Base-by-base conservation (phyloP, 2,329 filamentous ascomycete genomes). In the Pseudogymnoascus sp. region DNA sequence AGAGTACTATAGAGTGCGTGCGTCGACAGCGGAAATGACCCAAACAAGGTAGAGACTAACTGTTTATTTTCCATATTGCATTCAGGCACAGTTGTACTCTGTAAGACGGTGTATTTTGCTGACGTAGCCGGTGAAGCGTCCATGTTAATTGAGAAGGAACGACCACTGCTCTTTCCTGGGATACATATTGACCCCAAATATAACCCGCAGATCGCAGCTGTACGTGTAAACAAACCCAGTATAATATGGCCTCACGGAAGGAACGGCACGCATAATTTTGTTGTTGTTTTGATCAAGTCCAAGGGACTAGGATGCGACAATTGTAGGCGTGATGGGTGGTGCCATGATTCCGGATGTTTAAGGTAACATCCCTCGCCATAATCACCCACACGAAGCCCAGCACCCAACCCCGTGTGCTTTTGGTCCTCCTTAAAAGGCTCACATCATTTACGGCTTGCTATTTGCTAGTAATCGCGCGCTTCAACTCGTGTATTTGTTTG, bases 131-230 rank as follows among this genome's bases (percentile, higher is more conserved):
- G 26, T 12, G 51, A 14, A 31, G 10, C 18, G 29, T 16, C 29
- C n/a, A 57, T 34, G n/a, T 54, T 31, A 31, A 54, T 34, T 34
- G 14, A 26, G 51, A 31, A 54, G 26, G 47, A 34, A 18, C 29
- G 51, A 26, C 26, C n/a, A 4, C 10, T 34, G 4, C 29, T 6
- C 47, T 7, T 57, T 18, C 51, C 51, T n/a, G 5, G 26, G 8
- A 57, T 18, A 14, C n/a, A 57, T 57, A 57, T 57, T 57, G 51
- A 57, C 34, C n/a, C 51, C n/a, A 57, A 57, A 57, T 57, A 57
- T 57, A 57, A 57, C 26, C 29, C 51, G 26, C 16, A 57, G 51
- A 18, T 57, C 26, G 29, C 26, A 34, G 29, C n/a, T 34, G 26
- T 34, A 34, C n/a, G 4, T 34, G 29, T 57, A 54, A 54, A 54